Conservation (phyloP, 176 grass and related monocot genomes). For the Zizania latifolia region DNA sequence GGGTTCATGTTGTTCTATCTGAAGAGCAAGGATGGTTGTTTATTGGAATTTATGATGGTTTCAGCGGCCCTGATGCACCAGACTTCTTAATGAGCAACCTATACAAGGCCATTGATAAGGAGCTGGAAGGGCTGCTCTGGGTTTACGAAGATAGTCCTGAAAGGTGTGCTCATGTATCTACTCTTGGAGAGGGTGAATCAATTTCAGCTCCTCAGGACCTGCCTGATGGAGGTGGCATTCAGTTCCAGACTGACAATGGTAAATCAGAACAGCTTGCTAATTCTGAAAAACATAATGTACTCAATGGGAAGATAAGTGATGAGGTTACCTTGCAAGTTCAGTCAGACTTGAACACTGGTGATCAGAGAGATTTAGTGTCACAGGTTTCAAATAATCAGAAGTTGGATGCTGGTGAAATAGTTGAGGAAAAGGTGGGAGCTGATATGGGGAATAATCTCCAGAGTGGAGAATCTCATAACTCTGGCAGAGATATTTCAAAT, state of each 20-base stretch:
- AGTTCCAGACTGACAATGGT: neutral
- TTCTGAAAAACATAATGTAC: conserved; percentile 22
- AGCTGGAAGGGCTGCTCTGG: conserved; percentile 80
- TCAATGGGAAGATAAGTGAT: conserved; percentile 15
- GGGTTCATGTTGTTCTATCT: conserved; percentile 86
- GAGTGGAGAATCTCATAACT: conserved; percentile 19
- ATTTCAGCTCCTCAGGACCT: conserved; percentile 1
- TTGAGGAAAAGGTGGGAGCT: conserved; percentile 34
- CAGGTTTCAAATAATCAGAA: conserved; percentile 17
- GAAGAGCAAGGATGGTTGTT: conserved; percentile 95
- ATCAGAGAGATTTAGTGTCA: neutral
- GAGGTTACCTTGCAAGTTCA: conserved; percentile 19
- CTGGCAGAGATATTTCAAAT: neutral
- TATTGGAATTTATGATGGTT: conserved; percentile 96
- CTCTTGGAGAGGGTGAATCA: conserved; percentile 30
- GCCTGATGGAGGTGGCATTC: neutral
- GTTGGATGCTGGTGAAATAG: conserved; percentile 33
- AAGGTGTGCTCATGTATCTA: conserved; percentile 28
- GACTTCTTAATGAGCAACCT: conserved; percentile 92
- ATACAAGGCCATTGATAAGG: conserved; percentile 91
- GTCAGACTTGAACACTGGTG: conserved; percentile 2
- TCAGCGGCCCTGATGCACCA: conserved; percentile 88
- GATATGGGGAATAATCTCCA: conserved; percentile 19
- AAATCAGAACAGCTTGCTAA: conserved; percentile 22
- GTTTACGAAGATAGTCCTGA: conserved; percentile 64